These are phyloP conservation scores for Bipolaris sorokiniana DNA, from an alignment of 2,329 filamentous ascomycete genomes.

Conservation along the genomic window DNA sequence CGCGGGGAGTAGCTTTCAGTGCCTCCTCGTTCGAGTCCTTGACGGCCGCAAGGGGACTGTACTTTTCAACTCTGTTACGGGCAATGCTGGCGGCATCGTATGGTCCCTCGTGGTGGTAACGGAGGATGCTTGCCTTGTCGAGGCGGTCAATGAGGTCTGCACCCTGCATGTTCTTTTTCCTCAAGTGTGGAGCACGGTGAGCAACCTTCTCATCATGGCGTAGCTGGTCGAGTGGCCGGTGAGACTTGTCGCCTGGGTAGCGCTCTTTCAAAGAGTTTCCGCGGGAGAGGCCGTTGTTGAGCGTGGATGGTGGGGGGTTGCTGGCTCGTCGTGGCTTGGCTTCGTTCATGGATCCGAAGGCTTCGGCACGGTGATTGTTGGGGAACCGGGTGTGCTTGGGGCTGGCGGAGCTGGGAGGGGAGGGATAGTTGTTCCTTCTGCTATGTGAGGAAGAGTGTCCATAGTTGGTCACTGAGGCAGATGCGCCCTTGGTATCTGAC, in stretches of 20 bases:
- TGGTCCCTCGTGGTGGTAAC: constrained; percentile 89
- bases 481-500: constrained; percentile 37
- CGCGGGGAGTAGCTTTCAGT: constrained; percentile 77
- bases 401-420: constrained; percentile 62
- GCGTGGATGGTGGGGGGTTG: constrained; percentile 32
- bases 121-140: constrained; percentile 67
- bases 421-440: constrained; percentile 51
- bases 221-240: constrained; percentile 71
- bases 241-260: constrained; percentile 68
- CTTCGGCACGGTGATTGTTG: constrained; percentile 39
- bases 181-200: constrained; percentile 69
- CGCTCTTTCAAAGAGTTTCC: constrained; percentile 63
- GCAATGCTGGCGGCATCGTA: constrained; percentile 82
- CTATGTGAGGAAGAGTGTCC: constrained; percentile 27
- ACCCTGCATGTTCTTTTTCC: constrained; percentile 68
- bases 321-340: constrained; percentile 44
- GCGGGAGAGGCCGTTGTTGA: constrained; percentile 37
- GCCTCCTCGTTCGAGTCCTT: constrained; percentile 75
- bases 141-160: constrained; percentile 83
- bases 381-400: constrained; percentile 54
- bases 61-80: constrained; percentile 68
- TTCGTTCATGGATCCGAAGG: constrained; percentile 39
- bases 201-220: constrained; percentile 67
- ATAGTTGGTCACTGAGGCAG: constrained; percentile 22
- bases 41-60: constrained; percentile 78